Evolutionary conservation across 2,329 filamentous ascomycete species (phyloP), one percentile per base, ranked within the genome.

Genomic region (Aspergillus texensis): DNA sequence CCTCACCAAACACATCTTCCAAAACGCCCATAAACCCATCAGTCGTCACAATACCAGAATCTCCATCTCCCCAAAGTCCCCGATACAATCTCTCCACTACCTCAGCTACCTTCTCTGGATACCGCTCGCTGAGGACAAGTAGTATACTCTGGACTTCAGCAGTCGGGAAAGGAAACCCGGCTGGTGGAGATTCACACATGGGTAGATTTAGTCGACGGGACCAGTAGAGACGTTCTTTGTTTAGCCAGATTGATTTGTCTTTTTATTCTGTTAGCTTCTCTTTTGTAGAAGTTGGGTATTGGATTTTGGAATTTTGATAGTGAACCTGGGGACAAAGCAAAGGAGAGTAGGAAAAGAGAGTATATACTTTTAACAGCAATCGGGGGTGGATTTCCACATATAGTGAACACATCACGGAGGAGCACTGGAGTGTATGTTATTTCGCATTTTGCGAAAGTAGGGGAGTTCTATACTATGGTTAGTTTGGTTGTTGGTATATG

Each of bases 161-260:
- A 5, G 52, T 55, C 1, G 32, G 32, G 21, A 55, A 55, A 2
- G 21, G 32, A n/a, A 55, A 39, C 0, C 52, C 52, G 5, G 19
- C 3, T 2, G 52, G 52, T 16, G 32, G 32, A 30, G 52, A 26
- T 24, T 55, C 12, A 21, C 32, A 54, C 32, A 36, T 54, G 28
- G 52, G 52, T 1, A 54, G 52, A 11, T 24, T 36, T 1, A 54
- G 30, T 8, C 52, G 52, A 3, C n/a, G 19, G 19, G 52, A 14
- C 52, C 52, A 54, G 52, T 54, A 54, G n/a, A 36, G 52, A 11
- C 52, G 52, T 36, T 54, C 10, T 36, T 54, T 54, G 30, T 54
- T 36, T 30, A 54, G 9, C 30, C 32, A 54, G 12, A 4, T 19
- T 10, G 52, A 12, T 54, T 53, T 53, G 11, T 53, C 50, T 53